Base-by-base conservation (phyloP, 805 yeast genomes). In the Sugiyamaella chiloensis region DNA sequence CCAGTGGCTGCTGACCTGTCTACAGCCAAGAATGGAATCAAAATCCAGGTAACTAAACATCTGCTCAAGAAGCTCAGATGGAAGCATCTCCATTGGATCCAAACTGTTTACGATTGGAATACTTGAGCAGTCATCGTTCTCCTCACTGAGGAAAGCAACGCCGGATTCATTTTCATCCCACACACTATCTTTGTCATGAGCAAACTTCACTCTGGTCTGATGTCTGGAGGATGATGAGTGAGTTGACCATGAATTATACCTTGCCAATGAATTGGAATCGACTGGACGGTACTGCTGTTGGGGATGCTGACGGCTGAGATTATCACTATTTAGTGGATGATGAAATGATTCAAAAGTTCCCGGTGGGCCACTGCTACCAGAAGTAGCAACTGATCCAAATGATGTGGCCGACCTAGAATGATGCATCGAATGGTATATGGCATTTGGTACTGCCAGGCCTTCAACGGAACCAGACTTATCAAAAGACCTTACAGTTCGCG, bases 1-100 rank as follows among this genome's bases (percentile, higher is more conserved):
- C 64, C 64, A 61, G 16, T 32, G 31, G 17, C 42, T 45, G 3
- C 56, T 53, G 9, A 61, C 63, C 31, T 27, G 48, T 3, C 52
- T 24, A 40, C 63, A 56, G 12, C 14, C 40, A 8, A 27, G 26
- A 12, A 61, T 30, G 5, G 54, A 45, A 8, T 34, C 12, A 26
- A 47, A 24, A 40, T 52, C 60, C 44, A 61, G 44, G 29, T 44
- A 24, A 11, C 47, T 26, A 26, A 60, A 47, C 6, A 61, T 52
- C 8, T 46, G 42, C 12, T 30, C 31, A 19, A 48, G 26, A 12
- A 52, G 34, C 24, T 55, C 59, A 4, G 42, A 24, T 3, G 59
- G 59, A 14, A 55, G 42, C 16, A 19, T 7, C 11, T 9, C 16
- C 7, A 46, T 9, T 29, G 48, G 50, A 42, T 53, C 58, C 7